A percentile compares a stretch with the other conserved stretches of the same genome.
These are phyloP conservation scores for Cicer judaicum DNA, from an alignment of 306 rosid species.

Conservation along the genomic window DNA sequence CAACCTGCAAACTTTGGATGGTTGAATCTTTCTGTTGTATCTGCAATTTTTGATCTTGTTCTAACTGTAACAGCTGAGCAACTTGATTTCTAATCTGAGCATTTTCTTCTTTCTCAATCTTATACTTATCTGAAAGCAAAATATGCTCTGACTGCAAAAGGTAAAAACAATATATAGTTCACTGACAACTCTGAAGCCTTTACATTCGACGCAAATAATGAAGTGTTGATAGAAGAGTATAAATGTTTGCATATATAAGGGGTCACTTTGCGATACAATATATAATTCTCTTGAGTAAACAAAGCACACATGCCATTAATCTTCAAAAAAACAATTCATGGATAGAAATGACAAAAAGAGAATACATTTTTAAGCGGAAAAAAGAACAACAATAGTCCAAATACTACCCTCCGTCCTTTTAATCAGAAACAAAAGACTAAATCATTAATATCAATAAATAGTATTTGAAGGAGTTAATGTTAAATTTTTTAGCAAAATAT, in stretches of 20 bases:
- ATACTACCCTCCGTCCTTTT: not conserved
- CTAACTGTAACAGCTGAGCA: slow-evolving; percentile 80
- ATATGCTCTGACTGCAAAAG: slow-evolving; percentile 83
- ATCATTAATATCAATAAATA: slow-evolving; percentile 1
- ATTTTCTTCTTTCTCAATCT: slow-evolving; percentile 89
- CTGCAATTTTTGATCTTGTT: slow-evolving; percentile 83
- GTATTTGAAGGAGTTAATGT: too few species aligned
- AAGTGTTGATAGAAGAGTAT: slow-evolving; percentile 21
- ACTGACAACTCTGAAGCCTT: slow-evolving; percentile 42
- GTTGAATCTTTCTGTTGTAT: slow-evolving; percentile 79
- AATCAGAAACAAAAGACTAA: not conserved
- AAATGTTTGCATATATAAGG: slow-evolving; percentile 2
- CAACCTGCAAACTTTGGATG: slow-evolving; percentile 82
- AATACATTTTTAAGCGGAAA: slow-evolving; percentile 5
- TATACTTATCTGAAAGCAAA: slow-evolving; percentile 73
- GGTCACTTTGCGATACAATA: slow-evolving; percentile 28
- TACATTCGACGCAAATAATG: slow-evolving; percentile 29
- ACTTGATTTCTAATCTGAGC: slow-evolving; percentile 89
- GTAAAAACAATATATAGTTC: slow-evolving; percentile 44
- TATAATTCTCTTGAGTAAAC: slow-evolving; percentile 15
- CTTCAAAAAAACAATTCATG: slow-evolving; percentile 8
- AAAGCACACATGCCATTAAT: slow-evolving; percentile 25
- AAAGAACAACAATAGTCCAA: slow-evolving; percentile 17
- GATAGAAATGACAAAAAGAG: slow-evolving; percentile 2
- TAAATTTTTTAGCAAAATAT: too few species aligned